A percentile compares a stretch with the other conserved stretches of the same genome.
These are phyloP conservation scores for Purpureocillium lavendulum DNA, from an alignment of 2,329 filamentous ascomycete species.

Conservation along the genomic window DNA sequence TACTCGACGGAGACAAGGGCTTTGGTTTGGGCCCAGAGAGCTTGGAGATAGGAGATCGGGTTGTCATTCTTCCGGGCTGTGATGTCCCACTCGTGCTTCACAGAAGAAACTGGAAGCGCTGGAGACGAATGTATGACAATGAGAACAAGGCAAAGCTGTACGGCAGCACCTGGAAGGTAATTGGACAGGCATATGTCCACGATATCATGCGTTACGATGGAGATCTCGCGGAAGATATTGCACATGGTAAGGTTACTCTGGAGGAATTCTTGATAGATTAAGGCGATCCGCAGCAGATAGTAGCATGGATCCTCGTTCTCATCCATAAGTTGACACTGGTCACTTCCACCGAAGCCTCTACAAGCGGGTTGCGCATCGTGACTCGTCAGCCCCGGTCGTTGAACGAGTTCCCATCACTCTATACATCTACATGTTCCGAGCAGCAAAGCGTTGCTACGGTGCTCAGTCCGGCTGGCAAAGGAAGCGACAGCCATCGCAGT, in stretches of 20 bases:
- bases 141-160: background rate
- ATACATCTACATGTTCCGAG: too few species aligned
- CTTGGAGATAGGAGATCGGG: background rate
- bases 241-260: too few species aligned
- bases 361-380: too few species aligned
- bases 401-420: too few species aligned
- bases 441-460: too few species aligned
- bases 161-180: background rate
- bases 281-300: too few species aligned
- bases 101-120: background rate
- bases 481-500: background rate
- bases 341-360: too few species aligned
- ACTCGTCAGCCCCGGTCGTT: too few species aligned
- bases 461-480: background rate
- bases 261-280: too few species aligned
- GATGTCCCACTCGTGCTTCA: background rate
- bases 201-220: background rate
- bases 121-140: background rate
- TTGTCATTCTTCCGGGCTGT: background rate
- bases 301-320: too few species aligned
- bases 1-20: background rate
- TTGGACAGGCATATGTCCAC: background rate
- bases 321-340: too few species aligned
- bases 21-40: background rate
- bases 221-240: background rate